Evolutionary conservation across 345 rosid species (phyloP), one percentile per base, ranked within the genome.

Genomic region (Rhodamnia argentea): DNA sequence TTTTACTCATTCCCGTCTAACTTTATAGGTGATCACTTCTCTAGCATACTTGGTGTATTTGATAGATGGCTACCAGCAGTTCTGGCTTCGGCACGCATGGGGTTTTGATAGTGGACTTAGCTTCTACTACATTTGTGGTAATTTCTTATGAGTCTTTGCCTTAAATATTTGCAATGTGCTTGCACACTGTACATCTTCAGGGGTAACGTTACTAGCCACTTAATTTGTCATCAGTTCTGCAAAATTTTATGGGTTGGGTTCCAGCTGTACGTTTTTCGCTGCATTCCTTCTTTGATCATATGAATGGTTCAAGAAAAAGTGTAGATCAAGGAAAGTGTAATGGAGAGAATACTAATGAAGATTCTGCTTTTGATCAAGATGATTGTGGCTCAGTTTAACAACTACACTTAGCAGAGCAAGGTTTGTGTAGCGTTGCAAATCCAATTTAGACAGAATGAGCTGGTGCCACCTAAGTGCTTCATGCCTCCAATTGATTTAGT

Each of bases 71-170:
- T 93, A 91, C 91, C 96, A 91, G 90, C 93, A 95, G 60, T 91
- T 96, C 82, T 94, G 98, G 99, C 93, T 96, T 87, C 96, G 98
- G 84, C 91, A 87, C 87, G 92, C 97, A 3, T 98, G 99, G 99
- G 96, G 97, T 75, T 96, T 96, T 88, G 99, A 98, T 59, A 94
- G 90, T 86, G 97, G 89, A 90, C 92, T 94, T 85, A 95, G 97
- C 83, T 96, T 98, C 93, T 98, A 96, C 88, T 98, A 98, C 91
- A 93, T 98, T 90, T 96, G 98, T 91, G 99, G 99, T 98, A 94
- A 91, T 89, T 85, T 87, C 85, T 89, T 16, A 15, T 54, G 6
- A 23, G 44, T 29, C 58, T 20, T 70, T 3, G 11, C 78, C 47
- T 70, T 70, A 70, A 70, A 32, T 37, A 18, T 37, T 40, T 70